Base-by-base conservation (phyloP, 768 basidiomycete genomes). In the Thelephora ganbajun region DNA sequence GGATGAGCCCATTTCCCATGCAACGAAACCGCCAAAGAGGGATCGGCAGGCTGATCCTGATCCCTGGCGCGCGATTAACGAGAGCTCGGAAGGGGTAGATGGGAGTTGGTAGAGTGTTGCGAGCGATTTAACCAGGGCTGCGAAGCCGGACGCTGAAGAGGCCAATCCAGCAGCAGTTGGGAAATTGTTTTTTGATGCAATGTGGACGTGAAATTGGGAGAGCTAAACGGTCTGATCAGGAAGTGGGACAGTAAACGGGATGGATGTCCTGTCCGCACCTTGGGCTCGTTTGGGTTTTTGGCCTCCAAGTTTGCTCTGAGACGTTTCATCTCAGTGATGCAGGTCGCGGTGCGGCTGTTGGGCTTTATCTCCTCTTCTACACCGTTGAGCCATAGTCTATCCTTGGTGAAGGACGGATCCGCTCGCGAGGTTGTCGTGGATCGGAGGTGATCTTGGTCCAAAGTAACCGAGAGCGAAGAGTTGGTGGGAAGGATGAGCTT, bases 161-260 rank as follows among this genome's bases (percentile, higher is more conserved):
- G 96, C 96, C 41, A 99, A 80, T 3, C 96, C 96, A 0, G 96
- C 96, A 12, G 96, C 96, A 12, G 96, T 99, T 26, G 96, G 96
- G 73, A 99, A 98, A 70, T 98, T 98, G 74, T 99, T 99, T 68
- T 79, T 82, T 6, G 94, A 98, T 48, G 79, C 79, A 57, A 99
- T 91, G 68, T 91, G 92, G 3, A 98, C 77, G 14, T 74, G 67
- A 63, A 68, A 86, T 13, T 67, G 54, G 0, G 91, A 85, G 34
- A 93, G 64, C 82, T 87, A 56, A 30, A 47, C 23, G 34, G 44
- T 43, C 34, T 43, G 20, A 30, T 30, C 35, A 39, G 19, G 48
- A 55, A 55, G 0, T 14, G 19, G 23, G 34, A 18, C 33, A 11
- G 26, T 48, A 37, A 43, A 46, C 16, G 16, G 36, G 49, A 46